These are phyloP conservation scores for Staphylotrichum longicolle DNA, from an alignment of 495 filamentous ascomycete species.

Conservation along the genomic window DNA sequence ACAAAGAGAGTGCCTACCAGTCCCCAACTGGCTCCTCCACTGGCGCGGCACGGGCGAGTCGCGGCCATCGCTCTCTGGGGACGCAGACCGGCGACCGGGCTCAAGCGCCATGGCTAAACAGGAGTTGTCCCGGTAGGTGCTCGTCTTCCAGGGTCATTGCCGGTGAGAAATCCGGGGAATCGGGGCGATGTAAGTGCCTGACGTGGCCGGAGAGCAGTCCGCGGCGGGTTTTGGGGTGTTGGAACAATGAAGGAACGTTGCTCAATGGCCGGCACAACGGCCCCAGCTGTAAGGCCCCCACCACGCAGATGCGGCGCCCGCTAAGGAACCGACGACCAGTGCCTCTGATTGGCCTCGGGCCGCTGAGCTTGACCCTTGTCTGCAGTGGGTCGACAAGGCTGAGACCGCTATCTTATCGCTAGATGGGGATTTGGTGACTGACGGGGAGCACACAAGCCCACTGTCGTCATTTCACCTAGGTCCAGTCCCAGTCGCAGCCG, in stretches of 20 bases:
- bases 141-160: conserved; percentile 29
- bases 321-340: background rate
- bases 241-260: conserved; percentile 1
- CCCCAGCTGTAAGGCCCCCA: background rate
- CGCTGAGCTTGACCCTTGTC: conserved; percentile 7
- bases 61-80: conserved; percentile 74
- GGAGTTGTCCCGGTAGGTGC: conserved; percentile 23
- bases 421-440: too few species aligned
- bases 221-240: background rate
- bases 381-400: conserved; percentile 19
- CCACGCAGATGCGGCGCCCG: background rate
- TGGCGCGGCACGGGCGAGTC: conserved; percentile 65
- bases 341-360: conserved; percentile 15
- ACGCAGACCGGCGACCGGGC: conserved; percentile 64
- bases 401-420: conserved; percentile 20
- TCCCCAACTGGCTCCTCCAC: conserved; percentile 54
- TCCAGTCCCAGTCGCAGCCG: too few species aligned
- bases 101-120: conserved; percentile 65
- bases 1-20: conserved; percentile 38
- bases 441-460: background rate
- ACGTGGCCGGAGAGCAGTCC: conserved; percentile 1
- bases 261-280: too few species aligned
- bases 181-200: background rate
- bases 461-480: conserved; percentile 10
- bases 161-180: conserved; percentile 11